These are phyloP conservation scores for Lepidopterella palustris DNA, from an alignment of 495 filamentous ascomycete genomes.

Conservation along the genomic window DNA sequence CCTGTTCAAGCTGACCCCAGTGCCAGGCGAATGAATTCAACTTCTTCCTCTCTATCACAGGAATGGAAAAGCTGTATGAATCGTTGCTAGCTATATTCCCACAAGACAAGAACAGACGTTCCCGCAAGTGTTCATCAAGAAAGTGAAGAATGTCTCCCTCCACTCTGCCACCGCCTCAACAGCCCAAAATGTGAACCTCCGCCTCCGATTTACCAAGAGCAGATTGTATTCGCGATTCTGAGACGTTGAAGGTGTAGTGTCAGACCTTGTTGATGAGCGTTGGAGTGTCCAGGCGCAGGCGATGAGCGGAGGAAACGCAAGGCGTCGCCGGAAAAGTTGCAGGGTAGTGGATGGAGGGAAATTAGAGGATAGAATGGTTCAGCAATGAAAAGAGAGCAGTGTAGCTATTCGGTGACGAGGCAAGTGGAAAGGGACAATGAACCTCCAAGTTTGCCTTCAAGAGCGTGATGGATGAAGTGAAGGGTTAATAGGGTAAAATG, in stretches of 20 bases:
- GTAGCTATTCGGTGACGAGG: too few relatives aligned
- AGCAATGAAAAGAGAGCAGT: too few relatives aligned
- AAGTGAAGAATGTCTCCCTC: conserved; percentile 18
- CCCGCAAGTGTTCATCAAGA: conserved; percentile 6
- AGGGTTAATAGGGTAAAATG: too few relatives aligned
- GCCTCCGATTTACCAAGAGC: not conserved
- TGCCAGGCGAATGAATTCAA: conserved; percentile 22
- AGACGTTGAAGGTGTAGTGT: not conserved
- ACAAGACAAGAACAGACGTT: conserved; percentile 12
- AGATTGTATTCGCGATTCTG: not conserved
- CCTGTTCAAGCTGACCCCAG: conserved; percentile 13
- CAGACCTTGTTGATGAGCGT: not conserved
- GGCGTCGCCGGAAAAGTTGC: not conserved
- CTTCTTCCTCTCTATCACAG: conserved; percentile 24
- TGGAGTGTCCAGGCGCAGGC: not conserved
- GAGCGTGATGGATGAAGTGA: too few relatives aligned
- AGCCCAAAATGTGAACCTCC: conserved; percentile 1
- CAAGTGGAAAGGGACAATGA: too few relatives aligned
- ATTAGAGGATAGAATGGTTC: too few relatives aligned
- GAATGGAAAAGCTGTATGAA: conserved; percentile 20
- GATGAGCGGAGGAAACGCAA: not conserved
- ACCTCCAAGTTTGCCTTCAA: too few relatives aligned
- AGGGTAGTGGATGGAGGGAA: too few relatives aligned
- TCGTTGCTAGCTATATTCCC: conserved; percentile 27
- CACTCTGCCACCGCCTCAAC: conserved; percentile 17